Percentiles rank a stretch among this genome's conserved stretches.
These are phyloP conservation scores for Cystoisospora suis DNA, from an alignment of 169 alveolate genomes.

Conservation along the genomic window DNA sequence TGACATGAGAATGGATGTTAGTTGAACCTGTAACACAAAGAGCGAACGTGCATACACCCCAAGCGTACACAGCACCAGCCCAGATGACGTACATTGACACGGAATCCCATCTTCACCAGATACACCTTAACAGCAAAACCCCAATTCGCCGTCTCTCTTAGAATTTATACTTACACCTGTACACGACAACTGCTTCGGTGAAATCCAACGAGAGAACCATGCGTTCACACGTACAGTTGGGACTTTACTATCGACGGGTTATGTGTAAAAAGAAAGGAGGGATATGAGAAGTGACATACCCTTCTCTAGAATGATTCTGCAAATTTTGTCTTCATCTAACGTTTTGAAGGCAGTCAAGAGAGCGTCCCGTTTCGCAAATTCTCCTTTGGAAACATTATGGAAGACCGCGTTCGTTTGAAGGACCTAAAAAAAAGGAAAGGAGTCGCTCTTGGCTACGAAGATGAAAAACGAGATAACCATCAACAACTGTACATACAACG, in stretches of 20 bases:
- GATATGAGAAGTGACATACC: slow-evolving; percentile 72
- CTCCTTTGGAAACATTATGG: slow-evolving; percentile 94
- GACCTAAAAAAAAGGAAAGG: slow-evolving; percentile 78
- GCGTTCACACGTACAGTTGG: no score
- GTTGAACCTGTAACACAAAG: no score
- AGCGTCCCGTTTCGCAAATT: slow-evolving; percentile 90
- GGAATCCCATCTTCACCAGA: no score
- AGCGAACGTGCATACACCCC: no score
- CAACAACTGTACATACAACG: background rate
- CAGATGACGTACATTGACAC: no score
- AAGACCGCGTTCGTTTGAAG: slow-evolving; percentile 90
- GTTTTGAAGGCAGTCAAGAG: slow-evolving; percentile 88
- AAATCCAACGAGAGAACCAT: no score
- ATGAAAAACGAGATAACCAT: background rate
- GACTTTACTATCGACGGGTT: no score
- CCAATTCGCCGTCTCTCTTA: no score
- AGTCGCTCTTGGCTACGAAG: no score
- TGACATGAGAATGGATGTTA: background rate
- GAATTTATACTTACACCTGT: background rate
- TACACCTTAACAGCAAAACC: no score
- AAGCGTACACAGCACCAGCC: no score
- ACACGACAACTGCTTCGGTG: no score
- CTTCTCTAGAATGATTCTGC: slow-evolving; percentile 91
- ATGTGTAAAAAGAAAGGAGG: background rate
- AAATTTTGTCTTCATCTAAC: slow-evolving; percentile 81